Evolutionary conservation across 1,284 basidiomycete species (phyloP), one percentile per base, ranked within the genome.

Genomic region (Phlebopus sp.): DNA sequence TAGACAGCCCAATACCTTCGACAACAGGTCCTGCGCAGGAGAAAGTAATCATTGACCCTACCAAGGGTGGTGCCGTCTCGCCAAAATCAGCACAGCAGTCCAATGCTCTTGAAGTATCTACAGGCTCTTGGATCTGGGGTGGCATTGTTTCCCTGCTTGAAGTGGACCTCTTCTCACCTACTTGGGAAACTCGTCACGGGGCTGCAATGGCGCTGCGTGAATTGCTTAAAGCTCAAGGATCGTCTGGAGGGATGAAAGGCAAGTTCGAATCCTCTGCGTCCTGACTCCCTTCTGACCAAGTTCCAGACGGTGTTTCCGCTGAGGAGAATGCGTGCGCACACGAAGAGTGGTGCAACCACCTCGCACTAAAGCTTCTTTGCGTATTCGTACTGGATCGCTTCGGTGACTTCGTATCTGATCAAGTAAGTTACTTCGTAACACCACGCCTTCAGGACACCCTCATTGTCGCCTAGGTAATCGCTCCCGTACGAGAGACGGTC

Each of bases 341-440:
- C 60, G 86, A 90, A 66, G 76, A 77, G 51, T 96, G 93, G 92
- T 92, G 89, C 67, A 95, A 95, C 56, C 84, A 88, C 50, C 72
- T 97, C 14, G 88, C 93, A 2, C 84, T 92, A 9, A 88, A 89
- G 56, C 82, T 98, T 42, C 79, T 99, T 2, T 90, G 86, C 55
- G 84, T 99, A 10, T 90, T 99, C 56, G 87, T 94, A n/a, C 76
- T 98, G 15, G 97, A 99, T 68, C 83, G 97, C 13, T 97, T 99
- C 58, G 94, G 95, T 7, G 97, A 99, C 70, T 99, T 97, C 63
- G 86, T 98, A 36, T 92, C 94, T 6, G 97, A 99, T 64, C 94
- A 92, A 67, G 89, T 73, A 40, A 34, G 58, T 55, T n/a, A 23
- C 25, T 38, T 27, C 42, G 25, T 15, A 13, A 14, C 2, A 39